Conservation (phyloP, 2,329 filamentous ascomycete genomes). For the Aspergillus clavatus region DNA sequence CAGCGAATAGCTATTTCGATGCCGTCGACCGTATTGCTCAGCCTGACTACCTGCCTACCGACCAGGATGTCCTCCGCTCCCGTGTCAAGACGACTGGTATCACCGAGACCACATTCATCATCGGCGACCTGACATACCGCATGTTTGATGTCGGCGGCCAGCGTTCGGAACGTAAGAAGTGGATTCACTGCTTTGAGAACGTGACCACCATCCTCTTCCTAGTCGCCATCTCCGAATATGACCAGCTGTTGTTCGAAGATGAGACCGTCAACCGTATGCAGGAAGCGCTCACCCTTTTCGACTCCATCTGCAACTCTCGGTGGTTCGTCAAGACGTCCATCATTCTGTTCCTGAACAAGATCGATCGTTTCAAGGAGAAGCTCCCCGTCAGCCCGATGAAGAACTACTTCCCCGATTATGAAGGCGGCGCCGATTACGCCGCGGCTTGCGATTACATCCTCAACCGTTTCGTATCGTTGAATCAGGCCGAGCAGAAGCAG, state of each 20-base stretch:
- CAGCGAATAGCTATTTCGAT: constrained; percentile 74
- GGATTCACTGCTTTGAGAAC: constrained; percentile 99
- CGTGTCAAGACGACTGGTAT: constrained; percentile 98
- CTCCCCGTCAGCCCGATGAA: constrained; percentile 68
- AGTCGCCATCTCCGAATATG: constrained; percentile 95
- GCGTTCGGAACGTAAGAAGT: constrained; percentile 96
- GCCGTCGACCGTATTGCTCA: constrained; percentile 86
- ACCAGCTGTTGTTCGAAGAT: constrained; percentile 92
- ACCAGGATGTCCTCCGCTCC: constrained; percentile 90
- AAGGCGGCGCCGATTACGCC: constrained; percentile 90
- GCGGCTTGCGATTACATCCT: constrained; percentile 98
- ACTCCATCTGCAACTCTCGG: constrained; percentile 67
- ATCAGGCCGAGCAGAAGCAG: constrained; percentile 99
- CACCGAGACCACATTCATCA: constrained; percentile 93
- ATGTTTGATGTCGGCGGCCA: constrained; percentile 98
- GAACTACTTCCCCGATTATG: constrained; percentile 73
- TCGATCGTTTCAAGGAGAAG: constrained; percentile 71
- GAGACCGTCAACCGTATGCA: constrained; percentile 83
- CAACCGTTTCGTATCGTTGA: constrained; percentile 95
- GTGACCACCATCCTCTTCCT: constrained; percentile 95
- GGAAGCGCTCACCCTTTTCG: constrained; percentile 65
- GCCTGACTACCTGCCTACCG: constrained; percentile 89
- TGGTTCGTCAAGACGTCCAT: constrained; percentile 71
- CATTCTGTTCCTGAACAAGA: constrained; percentile 71
- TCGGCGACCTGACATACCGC: constrained; percentile 87